Conservation (phyloP, 1,139 yeast species). For the Candida tropicalis region DNA sequence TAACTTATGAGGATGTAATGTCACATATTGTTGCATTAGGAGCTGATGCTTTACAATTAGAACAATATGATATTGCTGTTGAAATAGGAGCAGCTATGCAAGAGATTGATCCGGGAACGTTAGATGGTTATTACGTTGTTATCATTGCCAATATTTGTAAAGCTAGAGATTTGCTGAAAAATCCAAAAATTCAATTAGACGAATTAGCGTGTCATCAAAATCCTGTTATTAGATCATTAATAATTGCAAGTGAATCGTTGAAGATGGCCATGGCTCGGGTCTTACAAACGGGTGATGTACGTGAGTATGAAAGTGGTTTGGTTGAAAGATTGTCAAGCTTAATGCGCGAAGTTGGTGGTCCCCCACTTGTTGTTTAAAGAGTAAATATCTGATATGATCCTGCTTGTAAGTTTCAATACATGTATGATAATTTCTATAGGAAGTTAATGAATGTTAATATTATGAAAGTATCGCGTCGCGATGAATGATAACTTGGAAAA, state of each 20-base stretch:
- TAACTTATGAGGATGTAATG: no score
- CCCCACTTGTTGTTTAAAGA: no score
- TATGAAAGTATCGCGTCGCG: no score
- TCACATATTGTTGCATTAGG: no score
- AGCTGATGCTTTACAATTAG: constrained; percentile 80
- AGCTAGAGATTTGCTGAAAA: constrained; percentile 52
- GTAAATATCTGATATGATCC: no score
- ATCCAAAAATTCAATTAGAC: constrained; percentile 48
- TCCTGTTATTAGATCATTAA: no score
- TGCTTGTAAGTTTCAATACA: no score
- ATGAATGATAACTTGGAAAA: no score
- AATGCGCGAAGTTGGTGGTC: constrained; percentile 62
- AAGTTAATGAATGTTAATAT: no score
- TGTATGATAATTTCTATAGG: no score
- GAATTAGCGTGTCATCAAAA: constrained; percentile 23
- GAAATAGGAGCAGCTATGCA: constrained; percentile 62
- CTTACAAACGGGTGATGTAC: constrained; percentile 43
- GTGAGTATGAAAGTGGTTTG: constrained; percentile 58
- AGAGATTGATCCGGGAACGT: constrained; percentile 79
- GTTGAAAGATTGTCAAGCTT: constrained; percentile 52
- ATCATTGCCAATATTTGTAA: constrained; percentile 71
- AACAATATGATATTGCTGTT: constrained; percentile 64
- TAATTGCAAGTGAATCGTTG: constrained; percentile 43
- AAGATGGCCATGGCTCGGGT: constrained; percentile 54
- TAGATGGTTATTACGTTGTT: constrained; percentile 80